A percentile compares a stretch with the other conserved stretches of the same genome.
phyloP scores from a whole-genome alignment of 176 grass and related monocot species.

The Aegilops sharonensis region DNA sequence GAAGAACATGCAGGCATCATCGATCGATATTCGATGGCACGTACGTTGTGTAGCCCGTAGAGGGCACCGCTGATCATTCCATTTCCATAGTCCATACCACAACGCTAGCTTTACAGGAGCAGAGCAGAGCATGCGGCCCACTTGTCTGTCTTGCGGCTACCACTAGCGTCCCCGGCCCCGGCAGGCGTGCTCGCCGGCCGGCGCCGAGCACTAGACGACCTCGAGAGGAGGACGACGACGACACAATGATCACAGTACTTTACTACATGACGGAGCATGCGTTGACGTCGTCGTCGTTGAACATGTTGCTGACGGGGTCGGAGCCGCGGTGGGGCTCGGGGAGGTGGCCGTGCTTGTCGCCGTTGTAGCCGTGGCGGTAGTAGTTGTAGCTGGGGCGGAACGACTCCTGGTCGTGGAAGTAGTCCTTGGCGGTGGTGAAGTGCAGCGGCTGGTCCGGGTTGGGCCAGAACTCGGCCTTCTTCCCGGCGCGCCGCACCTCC shows the following conservation, averaged over 20 bases:
- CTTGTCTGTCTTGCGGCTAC: background rate
- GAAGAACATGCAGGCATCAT: background rate
- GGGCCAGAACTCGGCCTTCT: constrained; percentile 98
- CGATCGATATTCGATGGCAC: background rate
- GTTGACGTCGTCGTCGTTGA: constrained; percentile 99
- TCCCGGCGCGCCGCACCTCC: constrained; percentile 85
- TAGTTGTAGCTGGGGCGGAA: constrained; percentile 93
- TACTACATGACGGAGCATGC: constrained; percentile 75
- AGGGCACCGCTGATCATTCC: constrained; percentile 33
- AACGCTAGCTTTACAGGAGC: constrained; percentile 22
- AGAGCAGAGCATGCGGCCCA: background rate
- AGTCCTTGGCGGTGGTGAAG: constrained; percentile 81
- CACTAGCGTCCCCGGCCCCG: background rate
- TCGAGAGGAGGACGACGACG: too few species aligned
- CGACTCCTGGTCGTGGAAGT: constrained; percentile 90
- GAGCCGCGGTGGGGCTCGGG: constrained; percentile 63
- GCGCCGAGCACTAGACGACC: too few species aligned
- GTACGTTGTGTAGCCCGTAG: background rate
- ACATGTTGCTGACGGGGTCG: constrained; percentile 96
- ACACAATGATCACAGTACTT: background rate
- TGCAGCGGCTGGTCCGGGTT: constrained; percentile 69
- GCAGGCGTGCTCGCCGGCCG: background rate
- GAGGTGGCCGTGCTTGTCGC: constrained; percentile 82
- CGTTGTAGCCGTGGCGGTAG: constrained; percentile 90
- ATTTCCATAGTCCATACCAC: background rate